Percentiles rank a stretch among this genome's conserved stretches.
These are phyloP conservation scores for Termitomyces sp. DNA, from an alignment of 1,284 basidiomycete genomes.

Conservation along the genomic window DNA sequence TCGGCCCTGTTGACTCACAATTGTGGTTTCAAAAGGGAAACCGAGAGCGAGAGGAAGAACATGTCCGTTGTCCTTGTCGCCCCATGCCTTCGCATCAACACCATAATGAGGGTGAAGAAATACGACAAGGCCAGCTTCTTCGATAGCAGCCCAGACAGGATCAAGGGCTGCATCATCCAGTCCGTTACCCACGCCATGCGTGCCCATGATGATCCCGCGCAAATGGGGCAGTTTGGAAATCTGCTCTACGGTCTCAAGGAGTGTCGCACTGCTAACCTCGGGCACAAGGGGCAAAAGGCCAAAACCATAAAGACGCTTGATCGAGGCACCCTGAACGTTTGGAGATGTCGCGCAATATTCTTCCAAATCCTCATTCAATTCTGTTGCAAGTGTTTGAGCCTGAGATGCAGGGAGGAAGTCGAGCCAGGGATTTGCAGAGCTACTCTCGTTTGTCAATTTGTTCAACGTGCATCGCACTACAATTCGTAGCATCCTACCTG, in stretches of 20 bases:
- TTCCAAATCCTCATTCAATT: constrained; percentile 76
- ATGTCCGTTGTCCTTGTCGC: constrained; percentile 74
- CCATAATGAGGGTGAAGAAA: constrained; percentile 86
- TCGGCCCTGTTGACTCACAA: constrained; percentile 41
- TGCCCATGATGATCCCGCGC: constrained; percentile 79
- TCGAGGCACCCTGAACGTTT: constrained; percentile 25
- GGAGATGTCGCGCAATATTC: constrained; percentile 68
- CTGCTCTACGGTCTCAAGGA: constrained; percentile 61
- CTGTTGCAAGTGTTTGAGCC: constrained; percentile 58
- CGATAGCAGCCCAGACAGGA: constrained; percentile 72
- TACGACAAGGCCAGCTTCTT: constrained; percentile 60
- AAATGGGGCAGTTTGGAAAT: constrained; percentile 64
- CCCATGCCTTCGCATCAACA: constrained; percentile 63
- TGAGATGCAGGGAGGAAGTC: constrained; percentile 73
- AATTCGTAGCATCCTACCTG: constrained; percentile 33
- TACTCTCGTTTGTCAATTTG: constrained; percentile 13
- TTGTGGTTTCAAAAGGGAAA: constrained; percentile 86
- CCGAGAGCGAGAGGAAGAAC: constrained; percentile 82
- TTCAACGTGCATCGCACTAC: neutral
- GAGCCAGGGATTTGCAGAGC: constrained; percentile 85
- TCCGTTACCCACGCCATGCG: constrained; percentile 71
- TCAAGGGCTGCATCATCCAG: constrained; percentile 75
- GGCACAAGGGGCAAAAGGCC: constrained; percentile 82
- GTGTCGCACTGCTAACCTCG: constrained; percentile 43
- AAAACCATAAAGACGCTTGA: constrained; percentile 74